Conservation (phyloP, 805 yeast genomes). For the Candida hispaniensis region DNA sequence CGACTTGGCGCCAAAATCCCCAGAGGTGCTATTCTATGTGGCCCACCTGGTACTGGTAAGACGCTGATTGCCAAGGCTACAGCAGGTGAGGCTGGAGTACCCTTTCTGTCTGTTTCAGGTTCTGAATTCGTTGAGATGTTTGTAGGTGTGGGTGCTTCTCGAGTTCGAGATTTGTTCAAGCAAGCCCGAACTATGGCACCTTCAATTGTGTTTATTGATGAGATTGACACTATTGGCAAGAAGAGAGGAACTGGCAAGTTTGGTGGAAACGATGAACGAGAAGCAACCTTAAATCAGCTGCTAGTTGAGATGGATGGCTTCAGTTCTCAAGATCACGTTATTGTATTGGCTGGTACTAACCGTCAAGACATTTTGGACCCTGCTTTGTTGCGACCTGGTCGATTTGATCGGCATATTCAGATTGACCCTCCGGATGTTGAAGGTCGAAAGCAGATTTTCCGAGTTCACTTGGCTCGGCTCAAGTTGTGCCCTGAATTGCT, state of each 20-base stretch:
- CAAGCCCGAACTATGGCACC: slow-evolving; percentile 88
- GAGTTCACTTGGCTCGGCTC: slow-evolving; percentile 62
- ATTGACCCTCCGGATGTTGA: slow-evolving; percentile 82
- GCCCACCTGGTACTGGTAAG: slow-evolving; percentile 97
- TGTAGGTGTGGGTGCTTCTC: slow-evolving; percentile 91
- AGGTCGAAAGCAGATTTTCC: slow-evolving; percentile 79
- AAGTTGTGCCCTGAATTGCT: slow-evolving; percentile 33
- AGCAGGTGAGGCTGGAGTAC: slow-evolving; percentile 95
- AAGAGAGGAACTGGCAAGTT: slow-evolving; percentile 80
- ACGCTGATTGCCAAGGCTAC: slow-evolving; percentile 88
- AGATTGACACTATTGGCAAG: slow-evolving; percentile 92
- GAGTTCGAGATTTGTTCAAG: slow-evolving; percentile 86
- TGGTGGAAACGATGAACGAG: slow-evolving; percentile 80
- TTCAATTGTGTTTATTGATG: slow-evolving; percentile 82
- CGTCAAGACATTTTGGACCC: slow-evolving; percentile 84
- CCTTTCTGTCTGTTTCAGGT: slow-evolving; percentile 83
- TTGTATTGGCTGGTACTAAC: slow-evolving; percentile 90
- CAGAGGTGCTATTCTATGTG: slow-evolving; percentile 86
- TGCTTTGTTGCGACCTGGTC: slow-evolving; percentile 86
- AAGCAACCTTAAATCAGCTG: slow-evolving; percentile 82
- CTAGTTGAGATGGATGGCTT: slow-evolving; percentile 96
- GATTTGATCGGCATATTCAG: slow-evolving; percentile 82
- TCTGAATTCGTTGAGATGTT: slow-evolving; percentile 96
- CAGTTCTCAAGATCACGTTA: slow-evolving; percentile 77
- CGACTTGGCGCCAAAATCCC: slow-evolving; percentile 89